A percentile compares a stretch with the other conserved stretches of the same genome.
Evolutionary conservation across 257 asterid species (phyloP).

Genomic region (Solanum chilense): DNA sequence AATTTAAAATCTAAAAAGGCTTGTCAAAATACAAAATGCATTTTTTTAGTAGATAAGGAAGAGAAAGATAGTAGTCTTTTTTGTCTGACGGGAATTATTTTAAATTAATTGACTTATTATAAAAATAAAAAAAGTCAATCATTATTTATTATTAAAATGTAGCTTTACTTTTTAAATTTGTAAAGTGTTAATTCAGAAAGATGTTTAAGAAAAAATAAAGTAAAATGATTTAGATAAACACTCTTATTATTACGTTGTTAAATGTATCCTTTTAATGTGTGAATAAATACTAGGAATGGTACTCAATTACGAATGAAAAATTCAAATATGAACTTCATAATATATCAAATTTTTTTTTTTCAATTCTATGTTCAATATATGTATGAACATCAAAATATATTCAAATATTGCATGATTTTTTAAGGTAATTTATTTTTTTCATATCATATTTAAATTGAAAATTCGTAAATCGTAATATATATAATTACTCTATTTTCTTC

Average conservation of each 20-base stretch:
- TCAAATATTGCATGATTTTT: not conserved
- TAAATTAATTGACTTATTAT: not conserved
- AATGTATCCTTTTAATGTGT: not conserved
- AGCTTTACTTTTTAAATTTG: not conserved
- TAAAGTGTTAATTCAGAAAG: not conserved
- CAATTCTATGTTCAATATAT: rapidly evolving
- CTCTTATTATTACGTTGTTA: not conserved
- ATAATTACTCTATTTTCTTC: not conserved
- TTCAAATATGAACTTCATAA: not conserved
- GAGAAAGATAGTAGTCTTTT: not conserved
- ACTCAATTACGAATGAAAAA: not conserved
- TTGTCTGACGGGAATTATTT: not conserved
- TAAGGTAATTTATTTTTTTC: not conserved
- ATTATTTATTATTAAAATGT: not conserved
- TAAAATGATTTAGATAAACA: not conserved
- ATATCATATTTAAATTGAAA: too few species aligned
- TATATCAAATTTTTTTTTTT: not conserved
- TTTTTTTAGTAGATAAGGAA: not conserved
- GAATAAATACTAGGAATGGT: not conserved
- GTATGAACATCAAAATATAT: rapidly evolving
- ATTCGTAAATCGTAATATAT: too few species aligned
- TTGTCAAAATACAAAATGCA: not conserved
- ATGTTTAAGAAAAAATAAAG: not conserved
- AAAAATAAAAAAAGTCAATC: not conserved
- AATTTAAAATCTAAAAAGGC: not conserved